A percentile compares a stretch with the other conserved stretches of the same genome.
These are phyloP conservation scores for Cyberlindnera galapagoensis DNA, from an alignment of 805 yeast species.

Conservation along the genomic window DNA sequence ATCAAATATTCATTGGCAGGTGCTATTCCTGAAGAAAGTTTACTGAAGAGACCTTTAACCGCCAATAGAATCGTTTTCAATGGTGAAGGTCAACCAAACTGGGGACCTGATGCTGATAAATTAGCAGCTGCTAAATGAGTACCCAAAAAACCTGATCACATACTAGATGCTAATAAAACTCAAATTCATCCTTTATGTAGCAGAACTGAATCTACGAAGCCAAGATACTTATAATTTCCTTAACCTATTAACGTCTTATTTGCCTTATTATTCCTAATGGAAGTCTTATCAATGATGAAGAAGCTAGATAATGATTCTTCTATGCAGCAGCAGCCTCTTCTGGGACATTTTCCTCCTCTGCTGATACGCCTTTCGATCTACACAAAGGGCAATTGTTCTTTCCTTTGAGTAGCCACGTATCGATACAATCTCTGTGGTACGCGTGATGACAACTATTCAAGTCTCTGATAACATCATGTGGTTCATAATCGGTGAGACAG, in stretches of 20 bases:
- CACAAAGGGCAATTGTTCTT: slow-evolving; percentile 56
- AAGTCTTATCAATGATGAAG: too few species aligned
- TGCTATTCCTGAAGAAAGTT: slow-evolving; percentile 40
- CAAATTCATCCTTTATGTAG: too few species aligned
- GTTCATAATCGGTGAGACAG: slow-evolving; percentile 43
- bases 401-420: slow-evolving; percentile 48
- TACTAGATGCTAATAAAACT: too few species aligned
- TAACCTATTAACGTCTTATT: too few species aligned
- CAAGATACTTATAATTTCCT: too few species aligned
- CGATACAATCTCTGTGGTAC: slow-evolving; percentile 52
- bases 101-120: slow-evolving; percentile 18
- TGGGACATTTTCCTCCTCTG: neutral
- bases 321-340: too few species aligned
- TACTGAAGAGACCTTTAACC: slow-evolving; percentile 44
- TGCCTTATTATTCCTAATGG: too few species aligned
- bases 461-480: slow-evolving; percentile 40
- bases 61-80: slow-evolving; percentile 50
- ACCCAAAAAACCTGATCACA: too few species aligned
- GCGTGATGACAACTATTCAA: slow-evolving; percentile 40
- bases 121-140: too few species aligned
- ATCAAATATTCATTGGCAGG: slow-evolving; percentile 39
- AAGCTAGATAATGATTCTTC: too few species aligned
- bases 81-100: slow-evolving; percentile 27
- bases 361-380: slow-evolving; percentile 36
- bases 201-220: too few species aligned